Conservation (phyloP, 176 grass and related monocot genomes). For the Avena atlantica region DNA sequence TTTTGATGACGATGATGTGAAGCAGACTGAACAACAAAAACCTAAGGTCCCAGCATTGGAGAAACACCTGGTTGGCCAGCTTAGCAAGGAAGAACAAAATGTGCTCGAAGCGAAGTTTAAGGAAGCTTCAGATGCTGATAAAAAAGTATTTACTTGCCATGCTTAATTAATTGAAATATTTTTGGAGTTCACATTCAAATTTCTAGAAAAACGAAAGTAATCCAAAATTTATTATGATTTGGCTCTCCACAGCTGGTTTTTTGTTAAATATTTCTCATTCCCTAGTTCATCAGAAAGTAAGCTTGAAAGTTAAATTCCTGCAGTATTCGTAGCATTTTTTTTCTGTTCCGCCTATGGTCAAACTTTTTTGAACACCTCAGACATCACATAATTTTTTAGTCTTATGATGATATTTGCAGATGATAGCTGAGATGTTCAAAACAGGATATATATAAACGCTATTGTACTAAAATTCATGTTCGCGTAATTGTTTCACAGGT, state of each 20-base stretch:
- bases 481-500: constrained; percentile 18
- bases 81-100: constrained; percentile 93
- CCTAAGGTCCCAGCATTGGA: constrained; percentile 88
- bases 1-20: constrained; percentile 56
- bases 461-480: constrained; percentile 7
- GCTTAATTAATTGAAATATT: constrained; percentile 33
- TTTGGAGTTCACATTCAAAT: constrained; percentile 11
- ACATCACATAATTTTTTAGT: not conserved
- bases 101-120: constrained; percentile 82
- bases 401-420: not conserved
- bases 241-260: not conserved
- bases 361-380: not conserved
- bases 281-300: constrained; percentile 3
- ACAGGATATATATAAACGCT: not conserved
- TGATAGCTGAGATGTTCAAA: constrained; percentile 15
- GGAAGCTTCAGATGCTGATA: constrained; percentile 94
- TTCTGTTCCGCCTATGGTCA: not conserved
- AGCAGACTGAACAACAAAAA: constrained; percentile 66
- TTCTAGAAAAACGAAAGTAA: constrained; percentile 24
- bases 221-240: not conserved
- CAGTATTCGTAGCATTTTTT: not conserved
- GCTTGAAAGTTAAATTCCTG: constrained; percentile 31
- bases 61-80: constrained; percentile 84
- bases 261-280: constrained; percentile 22
- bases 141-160: constrained; percentile 57